A percentile compares a stretch with the other conserved stretches of the same genome.
Conservation (phyloP, 2,329 filamentous ascomycete species). For the Sclerotinia borealis region DNA sequence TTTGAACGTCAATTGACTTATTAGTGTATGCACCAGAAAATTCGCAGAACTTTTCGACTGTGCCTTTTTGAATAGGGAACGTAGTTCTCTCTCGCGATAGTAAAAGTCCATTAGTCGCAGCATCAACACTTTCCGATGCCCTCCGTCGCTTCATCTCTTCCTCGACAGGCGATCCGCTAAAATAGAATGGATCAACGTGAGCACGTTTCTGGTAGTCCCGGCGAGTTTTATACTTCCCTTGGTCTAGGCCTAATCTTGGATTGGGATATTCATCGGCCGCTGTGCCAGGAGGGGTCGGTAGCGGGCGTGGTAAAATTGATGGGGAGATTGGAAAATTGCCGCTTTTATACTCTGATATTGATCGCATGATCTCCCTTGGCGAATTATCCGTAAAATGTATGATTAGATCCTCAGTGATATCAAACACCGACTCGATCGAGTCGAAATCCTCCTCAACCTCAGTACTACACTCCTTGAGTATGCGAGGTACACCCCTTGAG, state of each 20-base stretch:
- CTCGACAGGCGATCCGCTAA: conserved; percentile 11
- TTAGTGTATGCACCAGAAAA: conserved; percentile 21
- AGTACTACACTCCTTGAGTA: conserved; percentile 26
- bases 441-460: conserved; percentile 19
- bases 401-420: conserved; percentile 50
- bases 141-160: not conserved
- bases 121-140: not conserved
- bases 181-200: conserved; percentile 14
- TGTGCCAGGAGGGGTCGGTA: conserved; percentile 9
- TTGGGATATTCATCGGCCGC: not conserved
- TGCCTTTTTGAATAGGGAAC: not conserved
- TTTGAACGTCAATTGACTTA: conserved; percentile 47
- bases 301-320: not conserved
- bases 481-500: not conserved
- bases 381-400: conserved; percentile 47
- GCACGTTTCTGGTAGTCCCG: conserved; percentile 5
- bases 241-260: not conserved
- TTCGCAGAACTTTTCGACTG: conserved; percentile 18
- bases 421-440: conserved; percentile 40
- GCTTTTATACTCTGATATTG: conserved; percentile 35
- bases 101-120: conserved; percentile 3
- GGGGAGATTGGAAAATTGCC: conserved; percentile 33
- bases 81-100: not conserved
- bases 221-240: not conserved
- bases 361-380: conserved; percentile 42